phyloP scores from a whole-genome alignment of 805 yeast species.

The Metschnikowia anglica region DNA sequence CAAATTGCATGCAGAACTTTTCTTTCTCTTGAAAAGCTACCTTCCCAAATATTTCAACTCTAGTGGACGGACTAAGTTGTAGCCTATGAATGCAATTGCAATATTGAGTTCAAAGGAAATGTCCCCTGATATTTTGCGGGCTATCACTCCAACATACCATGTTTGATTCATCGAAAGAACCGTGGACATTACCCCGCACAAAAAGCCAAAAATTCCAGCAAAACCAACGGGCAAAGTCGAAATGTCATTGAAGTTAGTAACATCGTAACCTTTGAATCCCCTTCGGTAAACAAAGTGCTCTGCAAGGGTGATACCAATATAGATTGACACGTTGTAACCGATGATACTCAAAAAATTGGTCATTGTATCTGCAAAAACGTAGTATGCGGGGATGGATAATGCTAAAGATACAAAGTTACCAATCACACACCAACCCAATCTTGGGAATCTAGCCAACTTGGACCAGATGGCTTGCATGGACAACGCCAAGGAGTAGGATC shows the following conservation, averaged over 20 bases:
- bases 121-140: conserved; percentile 29
- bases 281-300: conserved; percentile 32
- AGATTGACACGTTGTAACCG: conserved; percentile 34
- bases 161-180: conserved; percentile 35
- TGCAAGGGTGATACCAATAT: conserved; percentile 30
- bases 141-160: conserved; percentile 35
- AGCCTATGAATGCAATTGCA: conserved; percentile 29
- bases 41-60: conserved; percentile 28
- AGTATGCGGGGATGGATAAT: conserved; percentile 36
- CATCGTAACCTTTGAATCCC: conserved; percentile 28
- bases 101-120: conserved; percentile 33
- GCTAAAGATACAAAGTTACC: conserved; percentile 35
- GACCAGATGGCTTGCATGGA: conserved; percentile 35
- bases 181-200: conserved; percentile 33
- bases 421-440: conserved; percentile 35
- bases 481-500: conserved; percentile 33
- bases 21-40: background rate
- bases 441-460: conserved; percentile 30
- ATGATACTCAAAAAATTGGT: conserved; percentile 33
- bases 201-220: conserved; percentile 32
- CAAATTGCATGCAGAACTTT: no score
- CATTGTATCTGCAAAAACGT: conserved; percentile 31
- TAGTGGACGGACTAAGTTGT: conserved; percentile 29
- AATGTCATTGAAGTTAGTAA: conserved; percentile 25
- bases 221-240: conserved; percentile 30